Percentiles rank a stretch among this genome's conserved stretches.
These are phyloP conservation scores for Umbellularia californica DNA, from an alignment of 164 flowering plant species.

Conservation along the genomic window DNA sequence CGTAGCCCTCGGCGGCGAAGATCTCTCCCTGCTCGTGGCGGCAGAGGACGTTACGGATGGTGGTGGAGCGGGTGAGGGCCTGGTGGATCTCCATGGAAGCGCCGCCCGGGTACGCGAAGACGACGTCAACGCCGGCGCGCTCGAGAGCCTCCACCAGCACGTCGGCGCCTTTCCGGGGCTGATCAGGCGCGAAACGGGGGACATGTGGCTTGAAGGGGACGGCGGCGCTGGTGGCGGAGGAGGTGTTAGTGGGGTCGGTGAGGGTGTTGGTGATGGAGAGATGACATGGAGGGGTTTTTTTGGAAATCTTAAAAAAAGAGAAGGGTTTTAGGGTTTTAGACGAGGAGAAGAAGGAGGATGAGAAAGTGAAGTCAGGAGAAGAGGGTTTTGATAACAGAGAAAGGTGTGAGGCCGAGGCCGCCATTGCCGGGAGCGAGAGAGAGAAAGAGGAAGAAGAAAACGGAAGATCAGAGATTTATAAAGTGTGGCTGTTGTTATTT, in stretches of 20 bases:
- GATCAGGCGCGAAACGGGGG: constrained; percentile 36
- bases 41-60: constrained; percentile 49
- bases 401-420: background rate
- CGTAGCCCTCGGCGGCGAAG: constrained; percentile 72
- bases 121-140: constrained; percentile 48
- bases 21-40: constrained; percentile 72
- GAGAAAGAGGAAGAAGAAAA: too few relatives aligned
- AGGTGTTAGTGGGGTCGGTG: background rate
- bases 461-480: too few relatives aligned
- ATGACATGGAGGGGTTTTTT: background rate
- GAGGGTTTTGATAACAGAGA: background rate
- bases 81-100: constrained; percentile 80
- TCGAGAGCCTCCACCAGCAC: constrained; percentile 70
- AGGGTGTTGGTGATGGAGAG: constrained; percentile 9
- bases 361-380: background rate
- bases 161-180: constrained; percentile 63
- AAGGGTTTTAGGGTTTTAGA: background rate
- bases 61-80: constrained; percentile 54
- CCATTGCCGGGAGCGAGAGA: too few relatives aligned
- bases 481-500: background rate
- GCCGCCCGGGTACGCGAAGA: constrained; percentile 67
- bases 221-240: constrained; percentile 2
- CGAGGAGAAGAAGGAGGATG: background rate
- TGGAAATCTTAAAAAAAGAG: background rate
- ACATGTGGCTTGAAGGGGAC: background rate